Evolutionary conservation across 129 eudicot genomes (phyloP), one percentile per base, ranked within the genome.

Genomic region (Chrysanthemum makinoi): DNA sequence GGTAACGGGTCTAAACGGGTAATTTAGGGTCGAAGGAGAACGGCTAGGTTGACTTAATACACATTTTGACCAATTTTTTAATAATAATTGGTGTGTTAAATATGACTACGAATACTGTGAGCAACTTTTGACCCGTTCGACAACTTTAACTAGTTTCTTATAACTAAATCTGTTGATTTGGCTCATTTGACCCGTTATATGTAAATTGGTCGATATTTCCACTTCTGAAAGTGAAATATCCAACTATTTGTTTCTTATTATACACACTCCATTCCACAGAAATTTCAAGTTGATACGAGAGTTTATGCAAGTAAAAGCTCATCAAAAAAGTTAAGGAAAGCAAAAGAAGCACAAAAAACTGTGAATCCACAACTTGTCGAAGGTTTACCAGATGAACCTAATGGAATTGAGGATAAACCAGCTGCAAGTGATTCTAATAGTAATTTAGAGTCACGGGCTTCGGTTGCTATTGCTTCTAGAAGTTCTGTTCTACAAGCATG

Each of bases 401-500:
- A 71, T 72, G 76, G 47, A 60, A 44, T 72, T 10, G 51, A 71
- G 5, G 73, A 69, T 62, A 28, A 12, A 20, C 8, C 72, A 8
- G 28, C 77, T n/a, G 28, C 77, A 43, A 64, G 65, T 19, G 80
- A 48, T 82, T 55, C 85, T 75, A n/a, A 46, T 58, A 76, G 70
- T 52, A 77, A 80, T 69, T 59, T 68, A 70, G 86, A 77, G 75
- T 75, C 75, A 52, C 73, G 18, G 70, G 71, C 44, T 73, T 71
- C 84, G 13, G 53, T 66, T 65, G 15, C 71, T 28, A 62, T 79
- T 26, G 88, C 96, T 60, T 87, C 98, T 6, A 87, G 98, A 79
- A 59, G 70, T 70, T 73, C 84, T 68, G 98, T 93, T 83, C 88
- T 93, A 75, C 90, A 83, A 77, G 95, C 96, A 24, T 93, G 98